Base-by-base conservation (phyloP, 192 early-diverging fungal genomes). In the Haplosporangium gracile region DNA sequence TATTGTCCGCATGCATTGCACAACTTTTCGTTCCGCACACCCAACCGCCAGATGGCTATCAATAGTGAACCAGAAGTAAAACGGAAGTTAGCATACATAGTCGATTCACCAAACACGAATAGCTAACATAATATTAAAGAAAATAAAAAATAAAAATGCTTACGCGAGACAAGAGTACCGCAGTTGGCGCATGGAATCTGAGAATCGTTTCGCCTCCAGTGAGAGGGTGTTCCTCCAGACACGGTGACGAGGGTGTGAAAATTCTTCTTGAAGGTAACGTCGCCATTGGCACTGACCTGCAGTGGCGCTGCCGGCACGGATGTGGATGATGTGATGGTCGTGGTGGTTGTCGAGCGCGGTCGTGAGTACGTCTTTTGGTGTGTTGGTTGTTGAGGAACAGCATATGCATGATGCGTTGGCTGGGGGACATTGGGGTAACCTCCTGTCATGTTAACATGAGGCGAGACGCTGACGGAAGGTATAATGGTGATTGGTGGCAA, bases 401-500 rank as follows among this genome's bases (percentile, higher is more conserved):
- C 18, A 49, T 86, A 86, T 4, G 75, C 51, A 29, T 86, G 65
- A 7, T 77, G 65, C 13, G 57, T 29, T 8, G 84, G 49, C 26
- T 81, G 79, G 34, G 84, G 83, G 18, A 85, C 60, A 20, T 70
- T 68, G 2, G 83, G 83, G 16, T 85, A 85, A 3, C 83, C 83
- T 47, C 83, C 83, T 22, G 83, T 85, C 83, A 85, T 85, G 55
- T 85, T 85, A 36, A 80, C 38, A 43, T 85, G 83, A n/a, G 78
- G 83, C 18, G 83, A 85, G 22, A 85, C 45, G 7, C 55, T 79
- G 6, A 85, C 83, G 13, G 75, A 74, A 68, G 83, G 83, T 20
- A 76, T 76, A 18, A 85, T 68, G 6, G 75, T 73, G 2, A 72
- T 65, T 5, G 83, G 78, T 26, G 49, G 53, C 39, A 47, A 16